These are phyloP conservation scores for Trifolium pratense DNA, from an alignment of 306 rosid species.

Conservation along the genomic window DNA sequence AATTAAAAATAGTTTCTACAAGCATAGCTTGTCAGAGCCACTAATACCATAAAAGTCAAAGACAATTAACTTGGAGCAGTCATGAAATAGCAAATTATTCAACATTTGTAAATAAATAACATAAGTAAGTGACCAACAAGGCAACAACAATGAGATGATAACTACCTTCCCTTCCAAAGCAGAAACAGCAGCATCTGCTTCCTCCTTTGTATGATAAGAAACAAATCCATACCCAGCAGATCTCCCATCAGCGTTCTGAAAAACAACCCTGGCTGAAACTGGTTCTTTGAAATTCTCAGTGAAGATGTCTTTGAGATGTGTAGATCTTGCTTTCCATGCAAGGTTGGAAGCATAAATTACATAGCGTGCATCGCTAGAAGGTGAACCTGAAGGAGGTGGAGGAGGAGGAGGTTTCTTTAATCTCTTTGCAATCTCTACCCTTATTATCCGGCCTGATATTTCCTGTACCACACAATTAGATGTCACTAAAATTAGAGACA, in stretches of 20 bases:
- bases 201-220: slow-evolving; percentile 75
- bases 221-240: slow-evolving; percentile 87
- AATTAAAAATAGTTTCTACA: slow-evolving; percentile 3
- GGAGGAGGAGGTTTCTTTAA: slow-evolving; percentile 81
- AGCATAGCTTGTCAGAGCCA: neutral
- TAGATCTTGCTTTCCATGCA: slow-evolving; percentile 82
- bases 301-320: slow-evolving; percentile 71
- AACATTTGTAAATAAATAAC: slow-evolving; percentile 18
- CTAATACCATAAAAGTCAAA: slow-evolving; percentile 22
- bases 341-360: slow-evolving; percentile 75
- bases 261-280: slow-evolving; percentile 81
- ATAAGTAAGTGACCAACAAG: slow-evolving; percentile 25
- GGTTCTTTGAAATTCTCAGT: slow-evolving; percentile 74
- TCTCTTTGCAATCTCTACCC: slow-evolving; percentile 69
- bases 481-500: slow-evolving; percentile 32
- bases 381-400: slow-evolving; percentile 54
- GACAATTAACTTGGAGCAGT: neutral
- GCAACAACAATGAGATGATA: slow-evolving; percentile 21
- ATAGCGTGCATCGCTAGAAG: slow-evolving; percentile 61
- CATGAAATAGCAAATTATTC: slow-evolving; percentile 16
- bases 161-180: slow-evolving; percentile 81
- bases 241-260: slow-evolving; percentile 65
- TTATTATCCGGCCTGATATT: slow-evolving; percentile 68
- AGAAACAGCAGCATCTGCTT: slow-evolving; percentile 79
- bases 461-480: slow-evolving; percentile 58